Evolutionary conservation across 139 green algal species (phyloP).

Genomic region (Yamagishiella unicocca): DNA sequence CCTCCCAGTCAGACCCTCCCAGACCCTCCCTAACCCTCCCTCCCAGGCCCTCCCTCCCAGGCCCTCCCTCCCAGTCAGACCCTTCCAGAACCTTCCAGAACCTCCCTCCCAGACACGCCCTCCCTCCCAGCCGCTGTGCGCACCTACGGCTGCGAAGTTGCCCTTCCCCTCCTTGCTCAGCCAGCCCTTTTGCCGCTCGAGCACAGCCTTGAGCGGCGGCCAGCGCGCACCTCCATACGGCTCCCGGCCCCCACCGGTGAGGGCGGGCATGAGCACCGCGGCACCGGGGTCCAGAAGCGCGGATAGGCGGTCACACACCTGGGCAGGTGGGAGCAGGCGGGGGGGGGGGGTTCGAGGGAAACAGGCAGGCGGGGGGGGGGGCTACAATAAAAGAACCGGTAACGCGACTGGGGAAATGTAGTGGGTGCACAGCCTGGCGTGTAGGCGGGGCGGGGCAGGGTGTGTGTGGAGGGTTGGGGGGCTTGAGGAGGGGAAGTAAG

Average conservation of each 20-base stretch:
- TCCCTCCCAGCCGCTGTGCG: background rate
- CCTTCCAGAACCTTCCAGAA: too few relatives aligned
- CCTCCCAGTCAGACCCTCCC: too few relatives aligned
- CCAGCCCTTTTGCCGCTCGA: conserved; percentile 14
- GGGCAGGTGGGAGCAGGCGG: background rate
- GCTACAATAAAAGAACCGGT: too few relatives aligned
- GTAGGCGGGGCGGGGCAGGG: too few relatives aligned
- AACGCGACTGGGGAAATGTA: too few relatives aligned
- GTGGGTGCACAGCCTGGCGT: too few relatives aligned
- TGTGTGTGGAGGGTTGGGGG: too few relatives aligned
- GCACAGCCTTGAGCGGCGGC: background rate
- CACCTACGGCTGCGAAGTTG: background rate
- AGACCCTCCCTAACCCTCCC: too few relatives aligned
- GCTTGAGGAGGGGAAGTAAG: too few relatives aligned
- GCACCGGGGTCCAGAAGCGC: background rate
- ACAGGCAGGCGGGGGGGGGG: background rate
- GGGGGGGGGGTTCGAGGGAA: background rate
- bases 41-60: too few relatives aligned
- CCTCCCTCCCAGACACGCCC: background rate
- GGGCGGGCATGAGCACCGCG: conserved; percentile 28
- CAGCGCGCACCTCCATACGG: background rate
- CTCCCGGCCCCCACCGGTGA: background rate
- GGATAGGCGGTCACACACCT: conserved; percentile 9
- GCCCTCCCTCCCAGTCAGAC: too few relatives aligned
- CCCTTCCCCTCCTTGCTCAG: background rate